Evolutionary conservation across 1,284 basidiomycete species (phyloP).

Genomic region (Ceratobasidium sp.): DNA sequence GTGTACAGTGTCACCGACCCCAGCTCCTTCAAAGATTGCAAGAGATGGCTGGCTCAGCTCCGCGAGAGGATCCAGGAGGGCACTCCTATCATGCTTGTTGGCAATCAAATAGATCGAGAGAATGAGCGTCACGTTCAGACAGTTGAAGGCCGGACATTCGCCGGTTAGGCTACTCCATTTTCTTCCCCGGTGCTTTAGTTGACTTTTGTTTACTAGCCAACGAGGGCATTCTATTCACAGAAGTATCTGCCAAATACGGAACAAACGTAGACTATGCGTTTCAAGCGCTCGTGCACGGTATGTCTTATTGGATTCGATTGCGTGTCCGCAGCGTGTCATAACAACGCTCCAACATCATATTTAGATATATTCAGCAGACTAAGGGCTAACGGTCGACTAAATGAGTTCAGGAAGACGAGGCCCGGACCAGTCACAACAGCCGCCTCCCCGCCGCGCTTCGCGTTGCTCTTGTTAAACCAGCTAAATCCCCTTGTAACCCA

Average conservation of each 20-base stretch:
- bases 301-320: neutral
- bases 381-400: neutral
- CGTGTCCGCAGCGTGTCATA: neutral
- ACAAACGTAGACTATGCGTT: conserved; percentile 20
- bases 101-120: conserved; percentile 1
- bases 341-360: too few relatives aligned
- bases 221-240: conserved; percentile 1
- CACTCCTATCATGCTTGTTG: conserved; percentile 9
- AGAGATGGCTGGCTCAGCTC: conserved; percentile 10
- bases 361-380: conserved; percentile 19
- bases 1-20: conserved; percentile 11
- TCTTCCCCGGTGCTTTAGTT: too few relatives aligned
- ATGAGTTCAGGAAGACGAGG: too few relatives aligned
- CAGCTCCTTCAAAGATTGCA: neutral
- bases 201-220: neutral
- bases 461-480: too few relatives aligned
- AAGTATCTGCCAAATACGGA: conserved; percentile 5
- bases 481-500: too few relatives aligned
- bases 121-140: neutral
- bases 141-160: neutral
- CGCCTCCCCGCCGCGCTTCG: too few relatives aligned
- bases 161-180: neutral
- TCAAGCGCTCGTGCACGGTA: conserved; percentile 11
- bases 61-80: neutral
- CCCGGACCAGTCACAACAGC: too few relatives aligned